Base-by-base conservation (phyloP, 352 stramenopile species). In the Peronosclerospora sorghi region DNA sequence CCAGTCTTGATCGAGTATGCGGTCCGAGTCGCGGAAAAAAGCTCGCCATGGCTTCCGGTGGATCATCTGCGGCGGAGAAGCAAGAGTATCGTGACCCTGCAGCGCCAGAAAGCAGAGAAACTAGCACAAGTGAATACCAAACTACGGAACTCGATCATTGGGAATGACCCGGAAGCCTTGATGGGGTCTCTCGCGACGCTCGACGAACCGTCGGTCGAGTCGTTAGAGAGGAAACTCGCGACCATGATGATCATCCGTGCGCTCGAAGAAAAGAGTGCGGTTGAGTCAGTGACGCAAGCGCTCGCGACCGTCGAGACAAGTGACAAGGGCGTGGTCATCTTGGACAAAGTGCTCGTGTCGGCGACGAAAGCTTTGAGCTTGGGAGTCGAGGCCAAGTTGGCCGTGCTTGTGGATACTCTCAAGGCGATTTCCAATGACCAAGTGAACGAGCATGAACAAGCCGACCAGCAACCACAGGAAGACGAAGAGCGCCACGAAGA, bases 191-290 rank as follows among this genome's bases (percentile, higher is more conserved):
- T 87, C 17, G 75, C 75, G 27, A 78, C 70, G 2, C 37, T 85
- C 2, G 67, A 87, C 42, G 75, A 80, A 15, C 64, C 72, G 3
- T 83, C 72, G 0, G 56, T 65, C 1, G 75, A 87, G 41, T 84
- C 73, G 0, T 45, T 85, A 9, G 75, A 87, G 44, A 51, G 73
- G 20, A 85, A 87, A 29, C 57, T 87, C n/a, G 75, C 69, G 20
- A 87, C 75, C 8, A 83, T 85, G 71, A 77, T 85, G 66, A 81
- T 85, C 41, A 87, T 87, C 47, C 70, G 75, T 32, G 64, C 75
- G 19, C 48, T 87, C 0, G 75, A 87, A 44, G 75, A 85, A 49
- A 85, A 85, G 48, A 78, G 72, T 15, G 72, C 63, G 0, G 54
- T 73, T 4, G 75, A 87, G 26, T 56, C 56, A 5, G 44, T 87